Evolutionary conservation across 2,329 filamentous ascomycete species (phyloP), one percentile per base, ranked within the genome.

Genomic region (Dothideomycetes sp.): DNA sequence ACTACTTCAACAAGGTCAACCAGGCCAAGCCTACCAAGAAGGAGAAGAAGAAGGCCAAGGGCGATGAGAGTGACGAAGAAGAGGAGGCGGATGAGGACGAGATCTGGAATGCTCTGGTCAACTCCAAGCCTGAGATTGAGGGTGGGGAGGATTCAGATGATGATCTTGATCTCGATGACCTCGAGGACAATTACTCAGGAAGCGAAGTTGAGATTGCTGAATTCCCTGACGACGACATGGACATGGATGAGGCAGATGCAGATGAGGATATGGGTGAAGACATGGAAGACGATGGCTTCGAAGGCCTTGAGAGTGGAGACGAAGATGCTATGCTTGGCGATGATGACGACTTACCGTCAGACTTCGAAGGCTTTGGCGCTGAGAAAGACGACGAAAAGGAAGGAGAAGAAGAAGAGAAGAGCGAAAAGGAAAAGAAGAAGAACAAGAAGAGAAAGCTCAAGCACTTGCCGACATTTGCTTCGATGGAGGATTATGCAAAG

Each of bases 41-140:
- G 63, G 72, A 75, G 59, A 64, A 67, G 36, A 68, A 70, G 49
- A 74, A 71, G 53, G 67, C 67, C 35, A 60, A 60, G 34, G 63
- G 62, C 41, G 37, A 16, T 5, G 57, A 51, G n/a, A 59, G 56
- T 10, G 61, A 58, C n/a, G 60, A 60, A 24, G 60, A 64, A 15
- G 68, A 66, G 3, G 59, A 56, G 45, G 64, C 64, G 2, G 53
- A 52, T 17, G 68, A 68, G 57, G 81, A 85, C 28, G 84, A 93
- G 63, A 86, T 94, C 51, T 94, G 87, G 88, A 80, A 93, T 63
- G 88, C 88, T 1, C 75, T 95, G 47, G 84, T 93, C 28, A 76
- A 84, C 38, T 84, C 82, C 12, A 73, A 80, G 41, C 85, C 86
- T 9, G 87, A 91, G 39, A 65, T 87, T 23, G 82, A 84, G 51